Conservation (phyloP, 2,329 filamentous ascomycete genomes). For the Amphichorda felina region DNA sequence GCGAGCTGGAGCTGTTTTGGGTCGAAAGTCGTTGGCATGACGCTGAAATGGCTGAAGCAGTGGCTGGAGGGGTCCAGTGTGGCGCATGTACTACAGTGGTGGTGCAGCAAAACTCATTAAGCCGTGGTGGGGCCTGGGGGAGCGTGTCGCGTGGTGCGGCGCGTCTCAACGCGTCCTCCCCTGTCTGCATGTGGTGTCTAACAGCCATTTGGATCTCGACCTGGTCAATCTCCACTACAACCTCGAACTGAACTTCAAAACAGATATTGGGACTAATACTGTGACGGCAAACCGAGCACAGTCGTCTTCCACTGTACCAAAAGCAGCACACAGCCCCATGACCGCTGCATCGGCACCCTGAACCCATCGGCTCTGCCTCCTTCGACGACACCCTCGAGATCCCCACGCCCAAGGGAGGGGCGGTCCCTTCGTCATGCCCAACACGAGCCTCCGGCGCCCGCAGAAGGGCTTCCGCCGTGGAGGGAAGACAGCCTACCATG, state of each 20-base stretch:
- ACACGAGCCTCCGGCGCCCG: conserved; percentile 46
- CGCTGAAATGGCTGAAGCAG: background rate
- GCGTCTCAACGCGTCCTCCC: conserved; percentile 6
- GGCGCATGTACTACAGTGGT: background rate
- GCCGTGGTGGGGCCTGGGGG: conserved; percentile 1
- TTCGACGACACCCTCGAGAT: background rate
- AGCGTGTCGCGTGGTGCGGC: conserved; percentile 3
- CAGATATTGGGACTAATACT: no score
- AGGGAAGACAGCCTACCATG: conserved; percentile 60
- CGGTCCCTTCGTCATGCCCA: conserved; percentile 37
- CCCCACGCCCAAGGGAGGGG: conserved; percentile 1
- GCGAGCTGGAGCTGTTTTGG: background rate
- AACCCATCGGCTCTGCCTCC: background rate
- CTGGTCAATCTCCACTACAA: background rate
- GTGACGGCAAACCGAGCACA: background rate
- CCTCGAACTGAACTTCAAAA: no score
- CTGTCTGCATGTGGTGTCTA: no score
- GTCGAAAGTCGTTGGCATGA: background rate
- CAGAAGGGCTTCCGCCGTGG: conserved; percentile 57
- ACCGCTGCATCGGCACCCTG: background rate
- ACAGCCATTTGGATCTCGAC: no score
- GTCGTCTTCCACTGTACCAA: background rate
- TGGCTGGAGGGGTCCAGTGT: background rate
- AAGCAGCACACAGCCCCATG: background rate
- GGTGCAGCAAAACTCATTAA: conserved; percentile 1